Base-by-base conservation (phyloP, 2,329 filamentous ascomycete genomes). In the Atkinsonella hypoxylon region DNA sequence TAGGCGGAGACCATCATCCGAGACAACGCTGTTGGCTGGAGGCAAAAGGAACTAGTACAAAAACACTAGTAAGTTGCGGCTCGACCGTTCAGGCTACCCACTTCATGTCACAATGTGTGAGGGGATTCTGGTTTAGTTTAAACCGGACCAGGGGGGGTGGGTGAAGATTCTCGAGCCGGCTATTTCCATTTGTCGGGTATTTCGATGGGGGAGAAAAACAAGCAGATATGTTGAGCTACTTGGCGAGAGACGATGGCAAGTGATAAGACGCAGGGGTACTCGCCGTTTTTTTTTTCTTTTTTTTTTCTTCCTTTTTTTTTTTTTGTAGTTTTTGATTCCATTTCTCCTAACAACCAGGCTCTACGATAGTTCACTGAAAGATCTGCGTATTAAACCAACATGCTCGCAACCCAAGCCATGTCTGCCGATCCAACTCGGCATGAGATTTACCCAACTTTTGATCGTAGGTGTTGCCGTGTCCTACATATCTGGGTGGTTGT, bases 331-430 rank as follows among this genome's bases (percentile, higher is more conserved):
- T n/a, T n/a, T n/a, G n/a, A n/a, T n/a, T n/a, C n/a, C n/a, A n/a
- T n/a, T n/a, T n/a, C n/a, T n/a, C n/a, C n/a, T n/a, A n/a, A n/a
- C n/a, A n/a, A n/a, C n/a, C n/a, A n/a, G n/a, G n/a, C n/a, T n/a
- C n/a, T n/a, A n/a, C n/a, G n/a, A n/a, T n/a, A n/a, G n/a, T n/a
- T n/a, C n/a, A n/a, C n/a, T n/a, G n/a, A n/a, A n/a, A n/a, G 22
- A 26, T 26, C 22, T 26, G 22, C 22, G 6, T 26, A 26, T 26
- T 26, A 26, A 44, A 26, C 17, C 13, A 42, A 31, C 30, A 49
- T 49, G 47, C 47, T 49, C 30, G 47, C 47, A 36, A 49, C 47
- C 17, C 47, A 49, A 44, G 40, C 30, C 18, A 49, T 49, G 47
- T n/a, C 47, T 43, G 47, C 40, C 30, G 39, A 49, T 17, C 22